Percentiles rank a stretch among this genome's conserved stretches.
These are phyloP conservation scores for Rhytidiadelphus loreus DNA, from an alignment of 225 moss, liverwort and hornwort species.

Conservation along the genomic window DNA sequence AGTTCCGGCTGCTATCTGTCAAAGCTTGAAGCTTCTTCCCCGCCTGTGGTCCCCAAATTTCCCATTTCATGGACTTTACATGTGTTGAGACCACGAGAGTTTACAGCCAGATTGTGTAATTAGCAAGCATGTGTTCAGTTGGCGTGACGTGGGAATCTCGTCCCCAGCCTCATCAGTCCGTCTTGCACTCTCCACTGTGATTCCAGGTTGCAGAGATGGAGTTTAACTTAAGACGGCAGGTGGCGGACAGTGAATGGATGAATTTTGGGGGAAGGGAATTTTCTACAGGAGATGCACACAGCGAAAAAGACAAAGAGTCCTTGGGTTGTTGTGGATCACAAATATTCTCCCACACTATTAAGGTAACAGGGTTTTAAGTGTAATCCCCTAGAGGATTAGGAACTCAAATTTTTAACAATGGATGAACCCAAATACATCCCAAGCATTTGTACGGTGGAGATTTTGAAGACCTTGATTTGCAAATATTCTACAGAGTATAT, in stretches of 20 bases:
- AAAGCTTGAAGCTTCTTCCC: not conserved
- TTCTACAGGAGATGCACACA: not conserved
- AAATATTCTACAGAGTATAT: not conserved
- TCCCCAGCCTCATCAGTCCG: too few species aligned
- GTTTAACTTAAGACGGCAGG: not conserved
- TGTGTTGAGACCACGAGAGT: not conserved
- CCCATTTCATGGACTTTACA: not conserved
- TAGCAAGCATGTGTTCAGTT: not conserved
- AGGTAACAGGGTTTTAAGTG: too few species aligned
- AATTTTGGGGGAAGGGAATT: not conserved
- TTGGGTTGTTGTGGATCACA: not conserved
- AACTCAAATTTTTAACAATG: not conserved
- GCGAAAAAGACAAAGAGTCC: not conserved
- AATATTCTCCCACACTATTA: not conserved
- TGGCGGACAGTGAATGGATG: not conserved
- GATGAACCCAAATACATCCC: not conserved
- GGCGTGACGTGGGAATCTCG: not conserved
- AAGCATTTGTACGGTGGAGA: not conserved
- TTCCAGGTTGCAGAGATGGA: not conserved
- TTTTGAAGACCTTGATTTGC: not conserved
- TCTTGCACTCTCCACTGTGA: too few species aligned
- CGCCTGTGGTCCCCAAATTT: not conserved
- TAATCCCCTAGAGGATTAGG: too few species aligned
- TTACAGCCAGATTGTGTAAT: not conserved
- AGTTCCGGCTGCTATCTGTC: not conserved